A percentile compares a stretch with the other conserved stretches of the same genome.
Evolutionary conservation across 306 rosid species (phyloP).

Genomic region (Acacia confusa): DNA sequence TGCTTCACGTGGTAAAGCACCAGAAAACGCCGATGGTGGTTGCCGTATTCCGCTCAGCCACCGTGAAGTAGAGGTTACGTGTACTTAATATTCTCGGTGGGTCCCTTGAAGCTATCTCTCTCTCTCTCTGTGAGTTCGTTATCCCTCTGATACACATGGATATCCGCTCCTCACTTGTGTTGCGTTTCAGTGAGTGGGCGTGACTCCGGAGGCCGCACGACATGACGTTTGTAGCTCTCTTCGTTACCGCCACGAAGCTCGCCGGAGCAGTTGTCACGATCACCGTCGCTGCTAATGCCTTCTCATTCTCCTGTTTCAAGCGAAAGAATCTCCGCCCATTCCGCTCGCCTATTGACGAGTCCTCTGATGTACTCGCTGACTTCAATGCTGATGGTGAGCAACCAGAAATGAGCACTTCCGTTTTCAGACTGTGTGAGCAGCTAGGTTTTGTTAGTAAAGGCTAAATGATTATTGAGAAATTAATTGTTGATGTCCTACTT

Average conservation of each 20-base stretch:
- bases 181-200: not conserved
- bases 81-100: not conserved
- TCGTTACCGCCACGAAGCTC: constrained; percentile 73
- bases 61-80: not conserved
- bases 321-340: constrained; percentile 65
- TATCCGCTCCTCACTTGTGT: not conserved
- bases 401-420: not conserved
- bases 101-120: not conserved
- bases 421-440: not conserved
- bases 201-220: not conserved
- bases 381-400: constrained; percentile 57
- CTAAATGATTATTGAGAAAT: not conserved
- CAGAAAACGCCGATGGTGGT: constrained; percentile 1
- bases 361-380: constrained; percentile 65
- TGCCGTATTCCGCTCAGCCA: not conserved
- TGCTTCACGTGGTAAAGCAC: not conserved
- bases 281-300: constrained; percentile 77
- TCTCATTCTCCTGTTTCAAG: constrained; percentile 65
- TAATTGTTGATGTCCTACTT: not conserved
- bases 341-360: constrained; percentile 74
- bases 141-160: not conserved
- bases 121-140: not conserved
- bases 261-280: constrained; percentile 63
- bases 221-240: constrained; percentile 64
- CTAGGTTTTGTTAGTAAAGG: not conserved